Evolutionary conservation across 116 monocot species (phyloP).

Genomic region (Papilionanthe hybrid): DNA sequence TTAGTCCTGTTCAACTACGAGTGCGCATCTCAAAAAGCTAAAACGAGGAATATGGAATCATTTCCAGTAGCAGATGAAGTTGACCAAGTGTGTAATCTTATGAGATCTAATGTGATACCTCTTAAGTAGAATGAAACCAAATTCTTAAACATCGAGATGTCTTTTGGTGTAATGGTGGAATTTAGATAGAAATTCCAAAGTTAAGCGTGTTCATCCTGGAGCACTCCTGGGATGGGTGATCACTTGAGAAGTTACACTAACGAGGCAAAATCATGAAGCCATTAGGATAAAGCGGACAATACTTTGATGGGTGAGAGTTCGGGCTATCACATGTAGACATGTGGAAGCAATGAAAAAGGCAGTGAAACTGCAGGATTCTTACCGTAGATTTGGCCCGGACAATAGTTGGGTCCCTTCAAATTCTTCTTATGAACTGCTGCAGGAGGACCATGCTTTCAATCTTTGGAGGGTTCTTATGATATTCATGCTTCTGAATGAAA

Average conservation of each 20-base stretch:
- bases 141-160: no score
- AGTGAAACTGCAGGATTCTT: slow-evolving; percentile 5
- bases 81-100: neutral
- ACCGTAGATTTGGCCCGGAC: slow-evolving; percentile 1
- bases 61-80: neutral
- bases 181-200: no score
- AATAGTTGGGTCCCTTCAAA: slow-evolving; percentile 23
- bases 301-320: no score
- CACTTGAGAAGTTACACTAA: no score
- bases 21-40: neutral
- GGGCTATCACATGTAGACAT: no score
- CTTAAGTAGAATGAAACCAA: no score
- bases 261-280: no score
- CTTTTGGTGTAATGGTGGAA: no score
- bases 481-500: slow-evolving; percentile 43
- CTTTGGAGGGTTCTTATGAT: slow-evolving; percentile 55
- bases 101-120: no score
- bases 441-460: slow-evolving; percentile 37
- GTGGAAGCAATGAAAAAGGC: neutral
- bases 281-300: no score
- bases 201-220: no score
- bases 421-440: slow-evolving; percentile 32
- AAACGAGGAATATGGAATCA: neutral
- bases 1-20: neutral
- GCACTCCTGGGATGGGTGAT: no score